A percentile compares a stretch with the other conserved stretches of the same genome.
These are phyloP conservation scores for Hibiscus trionum DNA, from an alignment of 345 rosid genomes.

Conservation along the genomic window DNA sequence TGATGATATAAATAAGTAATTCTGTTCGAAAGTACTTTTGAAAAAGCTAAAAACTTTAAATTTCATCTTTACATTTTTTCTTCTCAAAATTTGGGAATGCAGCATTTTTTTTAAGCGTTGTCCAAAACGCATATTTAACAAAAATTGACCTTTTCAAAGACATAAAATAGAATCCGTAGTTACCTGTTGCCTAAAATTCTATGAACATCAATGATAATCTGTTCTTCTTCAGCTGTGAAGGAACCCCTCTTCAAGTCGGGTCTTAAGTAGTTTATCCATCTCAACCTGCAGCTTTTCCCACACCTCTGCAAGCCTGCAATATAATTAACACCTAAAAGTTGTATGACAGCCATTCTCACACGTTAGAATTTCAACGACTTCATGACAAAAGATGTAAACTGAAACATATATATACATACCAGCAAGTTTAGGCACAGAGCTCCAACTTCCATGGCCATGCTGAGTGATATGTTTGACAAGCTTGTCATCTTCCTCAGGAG, in stretches of 20 bases:
- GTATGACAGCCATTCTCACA: not conserved
- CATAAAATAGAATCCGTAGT: not conserved
- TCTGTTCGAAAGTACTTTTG: too few relatives aligned
- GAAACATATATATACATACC: slow-evolving; percentile 21
- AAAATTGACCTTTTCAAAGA: not conserved
- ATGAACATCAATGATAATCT: slow-evolving; percentile 49
- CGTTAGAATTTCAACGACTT: not conserved
- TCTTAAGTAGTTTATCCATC: slow-evolving; percentile 58
- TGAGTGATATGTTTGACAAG: slow-evolving; percentile 35
- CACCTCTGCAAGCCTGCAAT: slow-evolving; percentile 50
- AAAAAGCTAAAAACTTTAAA: too few relatives aligned
- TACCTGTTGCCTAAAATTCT: slow-evolving; percentile 51
- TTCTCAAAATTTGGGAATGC: too few relatives aligned
- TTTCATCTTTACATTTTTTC: too few relatives aligned
- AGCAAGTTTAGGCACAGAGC: slow-evolving; percentile 68
- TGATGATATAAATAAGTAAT: too few relatives aligned
- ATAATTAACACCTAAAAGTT: not conserved
- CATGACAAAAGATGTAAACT: too few relatives aligned
- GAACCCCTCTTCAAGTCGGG: slow-evolving; percentile 53
- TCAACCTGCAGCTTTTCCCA: slow-evolving; percentile 56
- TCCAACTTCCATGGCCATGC: slow-evolving; percentile 72
- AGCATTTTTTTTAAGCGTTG: too few relatives aligned
- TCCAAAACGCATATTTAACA: not conserved
- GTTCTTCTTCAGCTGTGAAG: slow-evolving; percentile 47
- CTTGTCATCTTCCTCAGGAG: slow-evolving; percentile 60